Conservation (phyloP, 176 grass and related monocot species). For the Chloris gayana region DNA sequence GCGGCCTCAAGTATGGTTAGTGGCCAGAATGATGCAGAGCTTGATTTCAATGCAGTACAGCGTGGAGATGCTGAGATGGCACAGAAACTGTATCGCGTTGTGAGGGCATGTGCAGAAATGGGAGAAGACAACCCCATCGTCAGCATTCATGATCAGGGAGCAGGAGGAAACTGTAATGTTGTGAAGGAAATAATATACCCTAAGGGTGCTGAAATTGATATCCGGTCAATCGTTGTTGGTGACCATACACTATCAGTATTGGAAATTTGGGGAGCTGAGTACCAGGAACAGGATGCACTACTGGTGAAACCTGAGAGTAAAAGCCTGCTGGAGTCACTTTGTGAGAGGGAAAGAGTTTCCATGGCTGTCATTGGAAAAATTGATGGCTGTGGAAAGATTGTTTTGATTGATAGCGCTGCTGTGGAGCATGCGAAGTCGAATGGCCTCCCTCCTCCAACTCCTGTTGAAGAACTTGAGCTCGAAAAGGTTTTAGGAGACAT, state of each 20-base stretch:
- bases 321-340: constrained; percentile 61
- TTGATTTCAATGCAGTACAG: constrained; percentile 96
- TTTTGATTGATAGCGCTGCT: constrained; percentile 77
- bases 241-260: constrained; percentile 91
- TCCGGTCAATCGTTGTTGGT: constrained; percentile 79
- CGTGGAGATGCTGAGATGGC: constrained; percentile 98
- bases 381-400: constrained; percentile 79
- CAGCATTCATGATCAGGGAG: constrained; percentile 97
- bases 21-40: constrained; percentile 87
- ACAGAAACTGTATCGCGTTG: constrained; percentile 85
- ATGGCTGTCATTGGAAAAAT: constrained; percentile 88
- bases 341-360: constrained; percentile 83
- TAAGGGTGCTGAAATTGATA: constrained; percentile 87
- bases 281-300: constrained; percentile 89
- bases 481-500: constrained; percentile 96
- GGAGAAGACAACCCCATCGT: constrained; percentile 86
- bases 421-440: constrained; percentile 57
- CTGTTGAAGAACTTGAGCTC: constrained; percentile 80
- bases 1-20: constrained; percentile 97
- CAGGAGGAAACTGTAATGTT: constrained; percentile 95
- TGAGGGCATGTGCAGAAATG: constrained; percentile 92
- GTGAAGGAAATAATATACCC: constrained; percentile 95
- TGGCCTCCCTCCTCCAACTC: constrained; percentile 54
- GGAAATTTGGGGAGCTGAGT: constrained; percentile 91
- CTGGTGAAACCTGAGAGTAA: constrained; percentile 68